phyloP scores from a whole-genome alignment of 1,284 basidiomycete species.

The Sphaerobolus stellatus region DNA sequence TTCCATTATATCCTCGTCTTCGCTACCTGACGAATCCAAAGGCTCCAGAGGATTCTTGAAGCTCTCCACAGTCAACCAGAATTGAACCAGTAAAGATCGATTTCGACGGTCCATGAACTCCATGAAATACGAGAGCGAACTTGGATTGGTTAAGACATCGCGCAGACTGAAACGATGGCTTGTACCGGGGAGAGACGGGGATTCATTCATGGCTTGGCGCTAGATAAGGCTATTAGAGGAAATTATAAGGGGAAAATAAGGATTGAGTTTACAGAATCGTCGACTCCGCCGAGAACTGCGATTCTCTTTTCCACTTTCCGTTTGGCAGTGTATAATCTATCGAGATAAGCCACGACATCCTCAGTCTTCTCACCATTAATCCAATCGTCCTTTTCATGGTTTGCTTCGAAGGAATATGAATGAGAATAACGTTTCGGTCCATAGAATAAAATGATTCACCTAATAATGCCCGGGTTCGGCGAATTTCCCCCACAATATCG shows the following conservation, averaged over 20 bases:
- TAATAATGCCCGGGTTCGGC: conserved; percentile 69
- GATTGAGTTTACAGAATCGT: conserved; percentile 54
- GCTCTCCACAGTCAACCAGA: conserved; percentile 95
- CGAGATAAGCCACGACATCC: conserved; percentile 82
- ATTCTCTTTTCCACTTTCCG: conserved; percentile 85
- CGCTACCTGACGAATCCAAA: conserved; percentile 68
- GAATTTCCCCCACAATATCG: conserved; percentile 85
- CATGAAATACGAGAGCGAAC: conserved; percentile 92
- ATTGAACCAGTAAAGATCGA: conserved; percentile 86
- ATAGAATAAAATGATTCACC: conserved; percentile 39
- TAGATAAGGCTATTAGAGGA: conserved; percentile 12
- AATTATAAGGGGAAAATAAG: conserved; percentile 17
- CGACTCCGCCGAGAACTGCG: conserved; percentile 68
- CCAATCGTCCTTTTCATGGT: conserved; percentile 82
- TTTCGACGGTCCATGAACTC: conserved; percentile 94
- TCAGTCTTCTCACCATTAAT: conserved; percentile 81
- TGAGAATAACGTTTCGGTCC: conserved; percentile 1
- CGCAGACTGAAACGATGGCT: conserved; percentile 48
- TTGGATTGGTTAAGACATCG: conserved; percentile 82
- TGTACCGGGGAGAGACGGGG: conserved; percentile 14
- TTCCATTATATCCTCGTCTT: conserved; percentile 59
- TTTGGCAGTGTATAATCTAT: conserved; percentile 85
- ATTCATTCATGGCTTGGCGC: conserved; percentile 29
- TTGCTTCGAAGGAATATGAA: conserved; percentile 45
- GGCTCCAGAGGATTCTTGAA: conserved; percentile 95